phyloP scores from a whole-genome alignment of 2,329 filamentous ascomycete genomes.

The Trichophyton rubrum region DNA sequence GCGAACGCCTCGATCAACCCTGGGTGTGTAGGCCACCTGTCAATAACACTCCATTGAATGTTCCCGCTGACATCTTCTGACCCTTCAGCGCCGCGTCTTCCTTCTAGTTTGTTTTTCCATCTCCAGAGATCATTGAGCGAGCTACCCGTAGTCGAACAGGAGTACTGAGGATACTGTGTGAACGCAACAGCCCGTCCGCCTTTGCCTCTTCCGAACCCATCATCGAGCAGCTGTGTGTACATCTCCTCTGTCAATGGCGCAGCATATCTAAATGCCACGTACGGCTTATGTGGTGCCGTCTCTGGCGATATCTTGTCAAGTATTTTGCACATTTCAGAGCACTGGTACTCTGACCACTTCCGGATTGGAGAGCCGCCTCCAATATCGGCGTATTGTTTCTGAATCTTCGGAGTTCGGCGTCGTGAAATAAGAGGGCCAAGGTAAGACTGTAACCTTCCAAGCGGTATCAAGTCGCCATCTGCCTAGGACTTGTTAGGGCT shows the following conservation, averaged over 20 bases:
- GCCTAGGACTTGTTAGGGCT: slow-evolving; percentile 42
- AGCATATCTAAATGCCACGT: slow-evolving; percentile 94
- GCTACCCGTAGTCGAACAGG: slow-evolving; percentile 91
- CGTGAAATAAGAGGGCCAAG: slow-evolving; percentile 76
- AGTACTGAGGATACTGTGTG: slow-evolving; percentile 97
- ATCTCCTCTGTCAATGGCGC: slow-evolving; percentile 87
- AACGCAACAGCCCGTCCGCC: slow-evolving; percentile 94
- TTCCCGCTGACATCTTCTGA: slow-evolving; percentile 41
- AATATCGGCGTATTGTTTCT: slow-evolving; percentile 89
- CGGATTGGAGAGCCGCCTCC: slow-evolving; percentile 96
- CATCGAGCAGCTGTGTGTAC: slow-evolving; percentile 68
- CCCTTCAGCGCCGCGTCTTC: slow-evolving; percentile 47
- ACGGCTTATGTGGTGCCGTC: slow-evolving; percentile 92
- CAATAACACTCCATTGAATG: slow-evolving; percentile 95
- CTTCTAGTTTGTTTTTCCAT: slow-evolving; percentile 76
- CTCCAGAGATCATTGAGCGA: slow-evolving; percentile 97
- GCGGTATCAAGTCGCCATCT: slow-evolving; percentile 88
- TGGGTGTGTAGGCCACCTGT: slow-evolving; percentile 87
- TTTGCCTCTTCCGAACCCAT: slow-evolving; percentile 80
- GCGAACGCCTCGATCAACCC: slow-evolving; percentile 88
- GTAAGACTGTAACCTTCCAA: slow-evolving; percentile 82
- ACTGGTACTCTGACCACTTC: slow-evolving; percentile 95
- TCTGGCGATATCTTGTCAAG: slow-evolving; percentile 82
- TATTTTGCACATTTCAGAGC: slow-evolving; percentile 90
- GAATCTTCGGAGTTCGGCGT: slow-evolving; percentile 86